phyloP scores from a whole-genome alignment of 129 eudicot species.

The Saussurea involucrata region DNA sequence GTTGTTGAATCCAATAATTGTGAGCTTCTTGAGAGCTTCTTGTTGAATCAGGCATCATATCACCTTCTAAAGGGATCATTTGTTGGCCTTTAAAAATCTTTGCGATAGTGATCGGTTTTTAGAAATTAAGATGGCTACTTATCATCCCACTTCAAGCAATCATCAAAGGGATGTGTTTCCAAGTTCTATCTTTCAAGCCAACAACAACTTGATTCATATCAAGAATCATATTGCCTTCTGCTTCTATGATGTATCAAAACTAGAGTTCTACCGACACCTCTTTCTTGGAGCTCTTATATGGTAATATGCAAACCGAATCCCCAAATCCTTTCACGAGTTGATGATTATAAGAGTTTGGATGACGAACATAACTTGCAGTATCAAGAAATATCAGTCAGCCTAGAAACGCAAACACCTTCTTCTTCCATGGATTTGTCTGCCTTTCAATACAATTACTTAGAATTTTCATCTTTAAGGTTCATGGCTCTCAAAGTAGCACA shows the following conservation, averaged over 20 bases:
- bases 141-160: constrained; percentile 59
- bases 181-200: constrained; percentile 39
- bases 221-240: constrained; percentile 43
- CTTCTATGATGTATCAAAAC: constrained; percentile 49
- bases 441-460: constrained; percentile 48
- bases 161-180: constrained; percentile 61
- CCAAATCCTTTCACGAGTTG: constrained; percentile 37
- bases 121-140: constrained; percentile 61
- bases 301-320: constrained; percentile 38
- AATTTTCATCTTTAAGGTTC: constrained; percentile 39
- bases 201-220: constrained; percentile 45
- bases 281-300: constrained; percentile 50
- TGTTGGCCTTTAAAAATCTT: background rate
- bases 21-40: no score
- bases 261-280: constrained; percentile 36
- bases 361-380: constrained; percentile 43
- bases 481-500: constrained; percentile 38
- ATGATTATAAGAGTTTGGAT: constrained; percentile 14
- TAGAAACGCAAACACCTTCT: constrained; percentile 64
- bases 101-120: background rate
- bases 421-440: constrained; percentile 41
- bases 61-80: constrained; percentile 15
- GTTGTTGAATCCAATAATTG: background rate
- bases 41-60: constrained; percentile 26
- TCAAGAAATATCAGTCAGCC: constrained; percentile 75